Evolutionary conservation across 306 rosid genomes (phyloP).

Genomic region (Vicia faba): DNA sequence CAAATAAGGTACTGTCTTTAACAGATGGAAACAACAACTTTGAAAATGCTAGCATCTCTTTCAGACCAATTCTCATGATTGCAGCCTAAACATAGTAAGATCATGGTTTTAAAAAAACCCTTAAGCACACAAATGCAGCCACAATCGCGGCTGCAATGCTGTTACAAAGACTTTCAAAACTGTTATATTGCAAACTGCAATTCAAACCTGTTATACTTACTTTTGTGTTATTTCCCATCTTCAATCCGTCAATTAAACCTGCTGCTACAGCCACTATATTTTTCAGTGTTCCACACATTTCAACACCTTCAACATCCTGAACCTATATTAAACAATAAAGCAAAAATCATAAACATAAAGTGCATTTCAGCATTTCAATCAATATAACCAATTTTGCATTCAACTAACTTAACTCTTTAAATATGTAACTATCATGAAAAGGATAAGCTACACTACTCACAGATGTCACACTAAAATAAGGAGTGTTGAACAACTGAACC

Average conservation of each 20-base stretch:
- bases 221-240: slow-evolving; percentile 95
- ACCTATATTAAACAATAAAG: slow-evolving; percentile 54
- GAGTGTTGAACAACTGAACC: slow-evolving; percentile 47
- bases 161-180: too few relatives aligned
- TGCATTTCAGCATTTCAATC: slow-evolving; percentile 5
- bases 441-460: slow-evolving; percentile 61
- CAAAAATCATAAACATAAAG: slow-evolving; percentile 26
- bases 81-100: slow-evolving; percentile 64
- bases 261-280: slow-evolving; percentile 90
- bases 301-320: slow-evolving; percentile 91
- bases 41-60: slow-evolving; percentile 83
- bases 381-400: background rate
- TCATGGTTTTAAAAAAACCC: background rate
- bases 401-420: background rate
- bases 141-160: too few relatives aligned
- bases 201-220: slow-evolving; percentile 40
- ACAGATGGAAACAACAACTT: slow-evolving; percentile 81
- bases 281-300: slow-evolving; percentile 90
- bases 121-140: background rate
- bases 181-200: too few relatives aligned
- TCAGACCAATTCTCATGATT: slow-evolving; percentile 87
- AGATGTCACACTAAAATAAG: slow-evolving; percentile 59
- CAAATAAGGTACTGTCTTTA: slow-evolving; percentile 82
- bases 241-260: slow-evolving; percentile 98
- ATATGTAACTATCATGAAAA: too few relatives aligned